phyloP scores from a whole-genome alignment of 495 filamentous ascomycete species.

The Aspergillus nidulans region DNA sequence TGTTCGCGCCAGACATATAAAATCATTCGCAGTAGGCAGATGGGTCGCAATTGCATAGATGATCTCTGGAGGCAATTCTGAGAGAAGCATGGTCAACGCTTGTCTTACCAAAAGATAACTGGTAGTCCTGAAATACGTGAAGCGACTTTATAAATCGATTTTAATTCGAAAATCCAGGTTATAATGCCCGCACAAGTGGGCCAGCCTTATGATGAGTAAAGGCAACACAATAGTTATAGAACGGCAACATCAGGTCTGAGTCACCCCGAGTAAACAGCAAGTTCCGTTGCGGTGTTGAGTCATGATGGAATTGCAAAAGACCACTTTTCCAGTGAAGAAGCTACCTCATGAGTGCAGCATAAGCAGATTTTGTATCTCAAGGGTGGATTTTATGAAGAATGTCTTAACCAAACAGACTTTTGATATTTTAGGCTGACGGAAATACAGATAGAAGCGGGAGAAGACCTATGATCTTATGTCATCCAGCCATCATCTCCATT shows the following conservation, averaged over 20 bases:
- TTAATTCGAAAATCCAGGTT: not conserved
- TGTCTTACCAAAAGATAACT: not conserved
- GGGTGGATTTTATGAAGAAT: not conserved
- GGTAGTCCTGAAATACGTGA: not conserved
- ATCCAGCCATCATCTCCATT: constrained; percentile 3
- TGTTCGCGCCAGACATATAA: constrained; percentile 46
- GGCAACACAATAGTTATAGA: not conserved
- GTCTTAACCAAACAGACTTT: not conserved
- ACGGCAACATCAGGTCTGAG: not conserved
- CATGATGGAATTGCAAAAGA: constrained; percentile 5
- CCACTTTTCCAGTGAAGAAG: not conserved
- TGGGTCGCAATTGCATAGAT: constrained; percentile 51
- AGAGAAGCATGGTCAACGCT: not conserved
- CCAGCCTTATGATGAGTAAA: not conserved
- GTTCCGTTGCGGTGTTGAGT: constrained; percentile 1
- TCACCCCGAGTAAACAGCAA: not conserved
- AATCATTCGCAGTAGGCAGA: constrained; percentile 47
- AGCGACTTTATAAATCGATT: not conserved
- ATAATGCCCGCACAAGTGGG: not conserved
- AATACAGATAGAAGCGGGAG: not conserved
- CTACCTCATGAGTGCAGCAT: not conserved
- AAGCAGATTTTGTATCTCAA: not conserved
- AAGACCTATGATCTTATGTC: not conserved
- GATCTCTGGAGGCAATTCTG: constrained; percentile 58
- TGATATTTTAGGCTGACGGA: not conserved